Base-by-base conservation (phyloP, 352 stramenopile genomes). In the Phytophthora brassicae region DNA sequence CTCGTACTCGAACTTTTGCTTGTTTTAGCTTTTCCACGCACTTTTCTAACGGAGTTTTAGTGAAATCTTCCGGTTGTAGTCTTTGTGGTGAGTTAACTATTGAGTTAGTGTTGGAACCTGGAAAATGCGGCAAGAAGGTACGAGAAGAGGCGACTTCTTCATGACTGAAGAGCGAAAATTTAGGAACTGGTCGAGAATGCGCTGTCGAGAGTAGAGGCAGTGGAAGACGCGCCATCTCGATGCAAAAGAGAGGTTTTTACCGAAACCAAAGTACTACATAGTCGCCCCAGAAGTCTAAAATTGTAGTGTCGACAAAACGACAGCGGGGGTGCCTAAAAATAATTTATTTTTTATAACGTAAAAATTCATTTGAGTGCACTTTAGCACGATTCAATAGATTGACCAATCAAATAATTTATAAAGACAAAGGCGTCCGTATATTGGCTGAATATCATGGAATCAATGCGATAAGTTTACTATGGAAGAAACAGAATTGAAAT, bases 51-150 rank as follows among this genome's bases (percentile, higher is more conserved):
- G 64, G 44, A 2, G 60, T 62, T 23, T 61, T 66, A 38, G 56
- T 56, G 14, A 67, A 66, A 22, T 82, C 64, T 36, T 76, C 45
- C 0, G 65, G 29, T 26, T 77, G 66, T 19, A 41, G 56, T 38
- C 26, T n/a, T 12, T 49, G 20, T 20, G 46, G 35, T 4, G 14
- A 28, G 28, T 24, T 24, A 6, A 45, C 13, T 29, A 28, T 50
- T 14, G 50, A 50, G 7, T 19, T 60, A 11, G 54, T 44, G 43
- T 70, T 69, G 35, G 56, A 63, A 41, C 64, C 71, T 20, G 49
- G 63, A 44, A 75, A 77, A 45, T 75, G 70, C 19, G 68, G 67
- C 14, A 75, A 51, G 12, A 52, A 7, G 2, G 52, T 65, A 2
- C 41, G 59, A 50, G 41, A 14, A 35, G 52, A 58, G 26, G 38